Evolutionary conservation across 495 filamentous ascomycete genomes (phyloP).

Genomic region (Daldinia childiae): DNA sequence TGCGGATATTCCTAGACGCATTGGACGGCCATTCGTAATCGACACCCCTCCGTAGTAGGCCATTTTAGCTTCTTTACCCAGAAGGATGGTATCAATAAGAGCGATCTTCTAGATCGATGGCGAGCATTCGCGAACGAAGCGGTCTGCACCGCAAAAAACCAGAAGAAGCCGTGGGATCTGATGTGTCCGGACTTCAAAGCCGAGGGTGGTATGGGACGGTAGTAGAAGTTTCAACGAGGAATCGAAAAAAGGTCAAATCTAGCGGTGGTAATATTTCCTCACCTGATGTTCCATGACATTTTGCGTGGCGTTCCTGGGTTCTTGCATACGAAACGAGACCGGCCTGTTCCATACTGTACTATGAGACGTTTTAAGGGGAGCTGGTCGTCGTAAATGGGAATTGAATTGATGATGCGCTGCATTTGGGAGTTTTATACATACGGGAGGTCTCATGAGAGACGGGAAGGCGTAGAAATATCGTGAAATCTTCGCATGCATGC

Average conservation of each 20-base stretch:
- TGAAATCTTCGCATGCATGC: neutral
- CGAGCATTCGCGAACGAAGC: slow-evolving; percentile 62
- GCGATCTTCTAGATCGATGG: slow-evolving; percentile 62
- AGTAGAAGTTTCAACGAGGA: neutral
- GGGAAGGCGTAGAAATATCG: neutral
- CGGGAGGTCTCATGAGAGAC: neutral
- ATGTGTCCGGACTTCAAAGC: slow-evolving; percentile 30
- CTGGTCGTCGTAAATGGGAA: slow-evolving; percentile 1
- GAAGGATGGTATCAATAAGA: slow-evolving; percentile 53
- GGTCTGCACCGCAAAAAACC: slow-evolving; percentile 39
- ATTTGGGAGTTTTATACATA: slow-evolving; percentile 12
- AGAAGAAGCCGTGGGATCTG: slow-evolving; percentile 44
- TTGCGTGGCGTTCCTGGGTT: slow-evolving; percentile 38
- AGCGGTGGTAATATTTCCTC: slow-evolving; percentile 9
- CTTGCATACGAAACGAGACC: slow-evolving; percentile 36
- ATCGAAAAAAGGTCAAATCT: slow-evolving; percentile 5
- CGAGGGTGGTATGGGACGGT: slow-evolving; percentile 25
- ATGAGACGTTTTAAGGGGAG: neutral
- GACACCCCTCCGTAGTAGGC: slow-evolving; percentile 62
- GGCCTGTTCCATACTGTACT: slow-evolving; percentile 1
- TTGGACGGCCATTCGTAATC: slow-evolving; percentile 54
- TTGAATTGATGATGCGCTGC: slow-evolving; percentile 8
- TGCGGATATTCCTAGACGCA: slow-evolving; percentile 32
- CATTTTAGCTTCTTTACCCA: slow-evolving; percentile 60
- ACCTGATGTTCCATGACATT: slow-evolving; percentile 25